A percentile compares a stretch with the other conserved stretches of the same genome.
Evolutionary conservation across 2,329 filamentous ascomycete genomes (phyloP).

Genomic region (Exserohilum turcica): DNA sequence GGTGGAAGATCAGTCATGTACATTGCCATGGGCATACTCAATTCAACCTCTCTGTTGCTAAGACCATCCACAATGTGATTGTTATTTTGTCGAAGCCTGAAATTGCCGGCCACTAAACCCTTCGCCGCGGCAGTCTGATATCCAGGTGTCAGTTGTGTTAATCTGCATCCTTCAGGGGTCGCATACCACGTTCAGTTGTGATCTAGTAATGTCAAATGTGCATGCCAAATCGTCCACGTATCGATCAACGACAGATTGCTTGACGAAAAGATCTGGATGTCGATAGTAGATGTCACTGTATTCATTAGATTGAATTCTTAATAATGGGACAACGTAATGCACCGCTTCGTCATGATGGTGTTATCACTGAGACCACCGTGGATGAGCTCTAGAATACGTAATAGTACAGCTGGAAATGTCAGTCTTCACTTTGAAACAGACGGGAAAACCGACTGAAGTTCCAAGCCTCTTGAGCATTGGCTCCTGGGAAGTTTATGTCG

Average conservation of each 20-base stretch:
- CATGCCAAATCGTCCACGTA: constrained; percentile 76
- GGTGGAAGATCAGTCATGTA: neutral
- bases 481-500: constrained; percentile 59
- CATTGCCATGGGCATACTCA: neutral
- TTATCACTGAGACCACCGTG: constrained; percentile 57
- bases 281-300: constrained; percentile 80
- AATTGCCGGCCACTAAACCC: constrained; percentile 68
- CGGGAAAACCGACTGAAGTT: constrained; percentile 54
- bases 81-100: constrained; percentile 56
- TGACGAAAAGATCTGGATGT: constrained; percentile 71
- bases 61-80: constrained; percentile 51
- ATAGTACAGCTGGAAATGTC: constrained; percentile 53
- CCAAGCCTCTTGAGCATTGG: constrained; percentile 62
- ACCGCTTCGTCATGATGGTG: constrained; percentile 63
- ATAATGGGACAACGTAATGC: neutral
- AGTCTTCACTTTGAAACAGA: constrained; percentile 3
- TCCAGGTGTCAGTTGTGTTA: neutral
- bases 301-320: constrained; percentile 10
- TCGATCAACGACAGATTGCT: constrained; percentile 70
- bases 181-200: constrained; percentile 71
- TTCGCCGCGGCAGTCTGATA: constrained; percentile 73
- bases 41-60: constrained; percentile 48
- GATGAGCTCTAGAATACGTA: constrained; percentile 62
- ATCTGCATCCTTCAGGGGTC: constrained; percentile 31
- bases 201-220: constrained; percentile 68